Conservation (phyloP, 148 eudicot genomes). For the Hydrangea macrophylla region DNA sequence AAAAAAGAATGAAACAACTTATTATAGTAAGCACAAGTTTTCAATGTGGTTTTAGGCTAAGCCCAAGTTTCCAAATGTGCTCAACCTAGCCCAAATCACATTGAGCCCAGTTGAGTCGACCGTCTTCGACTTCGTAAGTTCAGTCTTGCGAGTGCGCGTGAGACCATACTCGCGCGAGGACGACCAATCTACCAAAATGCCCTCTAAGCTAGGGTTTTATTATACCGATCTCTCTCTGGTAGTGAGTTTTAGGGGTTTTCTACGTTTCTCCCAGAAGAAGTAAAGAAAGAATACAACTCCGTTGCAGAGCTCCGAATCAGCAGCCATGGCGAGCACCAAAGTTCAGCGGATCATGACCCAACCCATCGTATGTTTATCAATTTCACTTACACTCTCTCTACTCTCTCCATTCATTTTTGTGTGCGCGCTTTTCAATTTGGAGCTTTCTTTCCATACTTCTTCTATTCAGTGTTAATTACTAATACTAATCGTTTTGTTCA, state of each 20-base stretch:
- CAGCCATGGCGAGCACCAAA: slow-evolving; percentile 58
- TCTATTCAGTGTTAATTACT: not conserved
- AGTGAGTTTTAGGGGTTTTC: slow-evolving; percentile 10
- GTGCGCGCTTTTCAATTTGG: not conserved
- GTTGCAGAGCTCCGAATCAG: not conserved
- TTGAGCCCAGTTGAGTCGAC: too few relatives aligned
- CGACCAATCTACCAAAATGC: too few relatives aligned
- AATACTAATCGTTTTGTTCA: not conserved
- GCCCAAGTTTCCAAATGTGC: too few relatives aligned
- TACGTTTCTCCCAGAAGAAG: not conserved
- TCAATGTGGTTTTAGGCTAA: too few relatives aligned
- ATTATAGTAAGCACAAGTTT: too few relatives aligned
- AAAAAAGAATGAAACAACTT: too few relatives aligned
- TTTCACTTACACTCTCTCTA: not conserved
- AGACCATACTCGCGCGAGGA: too few relatives aligned
- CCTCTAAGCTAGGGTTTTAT: not conserved
- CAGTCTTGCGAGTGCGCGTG: too few relatives aligned
- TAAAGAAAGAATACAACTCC: too few relatives aligned
- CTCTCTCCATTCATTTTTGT: not conserved
- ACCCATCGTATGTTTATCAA: slow-evolving; percentile 33
- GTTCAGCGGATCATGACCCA: slow-evolving; percentile 65
- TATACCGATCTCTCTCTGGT: not conserved
- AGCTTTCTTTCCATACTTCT: too few relatives aligned
- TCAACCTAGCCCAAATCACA: too few relatives aligned
- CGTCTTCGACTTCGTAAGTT: too few relatives aligned